Evolutionary conservation across 2,329 filamentous ascomycete genomes (phyloP).

Genomic region (Scopulariopsis brevicaulis): DNA sequence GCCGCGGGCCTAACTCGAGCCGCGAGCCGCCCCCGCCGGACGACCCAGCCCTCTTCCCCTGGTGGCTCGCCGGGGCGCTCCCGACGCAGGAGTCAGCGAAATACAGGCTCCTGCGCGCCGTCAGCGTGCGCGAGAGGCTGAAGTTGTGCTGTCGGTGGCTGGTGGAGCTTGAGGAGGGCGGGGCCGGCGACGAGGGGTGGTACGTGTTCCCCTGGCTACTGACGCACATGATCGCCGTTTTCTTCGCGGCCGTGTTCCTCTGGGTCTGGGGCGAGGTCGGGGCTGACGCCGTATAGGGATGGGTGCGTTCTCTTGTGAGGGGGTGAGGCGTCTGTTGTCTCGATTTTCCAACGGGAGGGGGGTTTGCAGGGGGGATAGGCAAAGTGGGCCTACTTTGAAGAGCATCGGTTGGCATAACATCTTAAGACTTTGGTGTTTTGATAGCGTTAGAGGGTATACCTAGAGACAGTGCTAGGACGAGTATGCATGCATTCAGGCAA

Average conservation of each 20-base stretch:
- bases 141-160: constrained; percentile 81
- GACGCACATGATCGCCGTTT: background rate
- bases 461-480: background rate
- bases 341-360: background rate
- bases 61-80: constrained; percentile 80
- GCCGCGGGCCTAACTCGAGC: constrained; percentile 54
- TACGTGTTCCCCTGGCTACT: constrained; percentile 5
- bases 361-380: background rate
- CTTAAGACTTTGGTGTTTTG: background rate
- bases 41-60: constrained; percentile 70
- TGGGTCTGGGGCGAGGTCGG: background rate
- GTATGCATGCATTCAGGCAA: background rate
- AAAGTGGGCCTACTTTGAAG: too few species aligned
- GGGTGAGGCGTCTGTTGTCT: background rate
- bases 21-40: constrained; percentile 68
- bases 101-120: constrained; percentile 61
- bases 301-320: background rate
- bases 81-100: constrained; percentile 71
- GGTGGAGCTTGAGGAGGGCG: constrained; percentile 58
- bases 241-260: background rate
- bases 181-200: constrained; percentile 36
- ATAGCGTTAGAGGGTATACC: background rate
- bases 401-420: background rate
- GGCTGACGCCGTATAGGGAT: background rate
- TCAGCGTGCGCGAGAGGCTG: constrained; percentile 66